Conservation (phyloP, 2,329 filamentous ascomycete genomes). For the Neopestalotiopsis sp. region DNA sequence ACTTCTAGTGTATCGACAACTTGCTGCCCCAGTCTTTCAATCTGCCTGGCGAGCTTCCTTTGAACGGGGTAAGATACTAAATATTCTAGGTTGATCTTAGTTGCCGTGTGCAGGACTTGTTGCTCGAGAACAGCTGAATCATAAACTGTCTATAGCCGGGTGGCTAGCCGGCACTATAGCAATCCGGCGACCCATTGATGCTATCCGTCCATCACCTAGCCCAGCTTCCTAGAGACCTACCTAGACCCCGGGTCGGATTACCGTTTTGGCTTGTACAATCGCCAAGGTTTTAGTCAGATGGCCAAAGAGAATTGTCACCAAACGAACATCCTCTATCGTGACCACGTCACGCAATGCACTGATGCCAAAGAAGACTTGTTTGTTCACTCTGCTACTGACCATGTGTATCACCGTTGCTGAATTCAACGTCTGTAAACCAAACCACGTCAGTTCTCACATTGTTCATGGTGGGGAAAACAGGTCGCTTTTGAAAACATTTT, state of each 20-base stretch:
- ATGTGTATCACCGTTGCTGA: neutral
- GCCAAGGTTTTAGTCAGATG: neutral
- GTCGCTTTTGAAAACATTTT: neutral
- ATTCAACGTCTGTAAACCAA: neutral
- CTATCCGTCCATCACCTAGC: neutral
- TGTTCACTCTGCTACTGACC: neutral
- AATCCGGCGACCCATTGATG: neutral
- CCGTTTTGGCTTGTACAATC: constrained; percentile 9
- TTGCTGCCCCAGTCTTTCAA: neutral
- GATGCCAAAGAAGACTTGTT: neutral
- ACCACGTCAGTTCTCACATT: neutral
- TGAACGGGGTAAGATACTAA: neutral
- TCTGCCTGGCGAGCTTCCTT: neutral
- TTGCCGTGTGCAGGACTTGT: neutral
- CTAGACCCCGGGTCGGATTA: constrained; percentile 6
- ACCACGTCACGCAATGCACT: neutral
- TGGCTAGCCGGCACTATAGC: constrained; percentile 4
- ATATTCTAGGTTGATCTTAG: constrained; percentile 1
- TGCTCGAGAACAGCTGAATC: neutral
- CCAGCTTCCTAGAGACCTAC: no score
- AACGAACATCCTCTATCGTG: neutral
- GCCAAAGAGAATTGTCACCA: neutral
- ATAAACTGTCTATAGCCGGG: neutral
- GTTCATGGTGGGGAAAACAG: neutral
- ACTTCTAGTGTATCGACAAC: neutral